Percentiles rank a stretch among this genome's conserved stretches.
Conservation (phyloP, 352 stramenopile genomes). For the Pythium pectinolyticum region DNA sequence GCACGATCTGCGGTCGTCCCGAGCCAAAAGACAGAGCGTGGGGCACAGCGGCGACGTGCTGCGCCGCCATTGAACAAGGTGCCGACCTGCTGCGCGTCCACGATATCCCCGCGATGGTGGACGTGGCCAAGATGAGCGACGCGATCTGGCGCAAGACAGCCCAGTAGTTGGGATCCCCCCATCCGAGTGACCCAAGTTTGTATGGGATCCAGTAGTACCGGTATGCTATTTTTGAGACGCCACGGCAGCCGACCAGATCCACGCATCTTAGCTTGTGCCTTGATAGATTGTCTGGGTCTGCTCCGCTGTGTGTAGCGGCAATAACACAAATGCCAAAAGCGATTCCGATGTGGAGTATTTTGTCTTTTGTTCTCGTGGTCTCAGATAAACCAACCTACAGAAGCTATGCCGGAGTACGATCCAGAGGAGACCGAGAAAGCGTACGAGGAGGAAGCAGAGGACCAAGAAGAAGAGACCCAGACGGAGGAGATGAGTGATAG, state of each 20-base stretch:
- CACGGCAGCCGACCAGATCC: slow-evolving; percentile 7
- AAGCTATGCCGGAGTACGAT: slow-evolving; percentile 30
- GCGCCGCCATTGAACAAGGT: slow-evolving; percentile 69
- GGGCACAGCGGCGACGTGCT: slow-evolving; percentile 92
- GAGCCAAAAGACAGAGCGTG: slow-evolving; percentile 89
- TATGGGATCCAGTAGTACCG: no score
- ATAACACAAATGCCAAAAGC: no score
- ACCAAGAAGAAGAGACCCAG: no score
- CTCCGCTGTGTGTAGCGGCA: slow-evolving; percentile 2
- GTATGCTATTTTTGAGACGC: slow-evolving; percentile 6
- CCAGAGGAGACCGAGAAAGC: slow-evolving; percentile 22
- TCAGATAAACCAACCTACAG: no score
- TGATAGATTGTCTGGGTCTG: background rate
- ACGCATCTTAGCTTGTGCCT: background rate
- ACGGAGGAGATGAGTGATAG: no score
- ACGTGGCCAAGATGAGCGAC: slow-evolving; percentile 91
- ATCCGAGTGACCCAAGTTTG: no score
- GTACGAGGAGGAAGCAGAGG: slow-evolving; percentile 22
- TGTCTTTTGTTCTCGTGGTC: no score
- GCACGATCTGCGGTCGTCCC: slow-evolving; percentile 86
- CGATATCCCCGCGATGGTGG: slow-evolving; percentile 90
- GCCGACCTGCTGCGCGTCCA: slow-evolving; percentile 95
- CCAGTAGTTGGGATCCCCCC: background rate
- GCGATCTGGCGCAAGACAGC: slow-evolving; percentile 76
- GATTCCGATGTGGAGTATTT: no score